A percentile compares a stretch with the other conserved stretches of the same genome.
Conservation (phyloP, 257 asterid species). For the Solanum verrucosum region DNA sequence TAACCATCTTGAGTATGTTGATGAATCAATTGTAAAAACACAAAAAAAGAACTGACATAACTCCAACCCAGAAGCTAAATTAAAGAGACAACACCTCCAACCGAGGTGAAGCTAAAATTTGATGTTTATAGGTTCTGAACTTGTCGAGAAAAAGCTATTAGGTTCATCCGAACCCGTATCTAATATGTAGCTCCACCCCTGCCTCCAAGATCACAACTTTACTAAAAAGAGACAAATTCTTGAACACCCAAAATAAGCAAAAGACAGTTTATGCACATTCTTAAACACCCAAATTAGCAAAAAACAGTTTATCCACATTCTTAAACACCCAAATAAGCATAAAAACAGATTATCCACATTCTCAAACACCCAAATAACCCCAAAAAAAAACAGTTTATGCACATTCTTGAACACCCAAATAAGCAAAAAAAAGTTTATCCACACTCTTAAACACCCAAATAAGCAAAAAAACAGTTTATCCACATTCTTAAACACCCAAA, state of each 20-base stretch:
- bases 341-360: not conserved
- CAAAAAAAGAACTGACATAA: not conserved
- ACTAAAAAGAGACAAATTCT: not conserved
- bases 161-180: not conserved
- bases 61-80: not conserved
- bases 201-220: not conserved
- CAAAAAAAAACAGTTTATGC: not conserved
- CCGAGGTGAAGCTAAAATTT: not conserved
- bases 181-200: not conserved
- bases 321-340: not conserved
- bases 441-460: not conserved
- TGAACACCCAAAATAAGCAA: not conserved
- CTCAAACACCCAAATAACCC: not conserved
- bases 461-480: not conserved
- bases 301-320: not conserved
- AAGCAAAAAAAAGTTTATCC: not conserved
- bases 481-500: not conserved
- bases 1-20: slow-evolving; percentile 56
- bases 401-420: not conserved
- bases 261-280: not conserved
- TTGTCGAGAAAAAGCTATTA: not conserved
- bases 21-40: not conserved
- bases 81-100: not conserved
- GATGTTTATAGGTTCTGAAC: not conserved
- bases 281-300: not conserved